Evolutionary conservation across 768 basidiomycete genomes (phyloP), one percentile per base, ranked within the genome.

Genomic region (Leccinum variicolor): DNA sequence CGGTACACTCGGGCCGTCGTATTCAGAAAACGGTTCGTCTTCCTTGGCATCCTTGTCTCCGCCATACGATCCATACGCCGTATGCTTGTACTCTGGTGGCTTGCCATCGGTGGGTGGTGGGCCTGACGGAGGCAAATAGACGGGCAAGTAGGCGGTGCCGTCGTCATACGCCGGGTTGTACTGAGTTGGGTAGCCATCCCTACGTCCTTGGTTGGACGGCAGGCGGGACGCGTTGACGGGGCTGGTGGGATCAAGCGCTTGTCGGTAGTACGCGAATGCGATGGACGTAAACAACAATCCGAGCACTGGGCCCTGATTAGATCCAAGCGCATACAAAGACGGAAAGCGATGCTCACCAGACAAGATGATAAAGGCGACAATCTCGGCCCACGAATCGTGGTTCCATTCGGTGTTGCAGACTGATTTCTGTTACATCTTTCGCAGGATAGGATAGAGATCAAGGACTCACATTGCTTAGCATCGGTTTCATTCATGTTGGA

Each of bases 231-330:
- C 63, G 67, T 87, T 86, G 53, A 73, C 79, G 39, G 77, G 70
- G 60, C 82, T 82, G 3, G 80, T 70, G 1, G 92, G 91, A 69
- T 92, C 87, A 33, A 85, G 79, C 2, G 84, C 66, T 72, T 94
- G 92, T 23, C 86, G 85, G 66, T 88, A 85, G 76, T 86, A 94
- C 14, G 80, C 77, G 68, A 87, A 88, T 3, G 85, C 82, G 62
- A 90, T 64, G 50, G 79, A 61, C n/a, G 82, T 79, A 77, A 92
- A 90, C 58, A 92, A 68, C 36, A 76, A 62, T 46, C 80, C 77
- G 49, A 89, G 64, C 50, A 84, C 86, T 89, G 63, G 2, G 28
- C 41, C 17, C 36, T 3, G 6, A 21, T 60, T 23, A 60, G 52
- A 49, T 9, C 10, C 8, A n/a, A 3, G 25, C 21, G 11, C 15